Base-by-base conservation (phyloP, 1,284 basidiomycete species). In the Anthracocystis walkeri region DNA sequence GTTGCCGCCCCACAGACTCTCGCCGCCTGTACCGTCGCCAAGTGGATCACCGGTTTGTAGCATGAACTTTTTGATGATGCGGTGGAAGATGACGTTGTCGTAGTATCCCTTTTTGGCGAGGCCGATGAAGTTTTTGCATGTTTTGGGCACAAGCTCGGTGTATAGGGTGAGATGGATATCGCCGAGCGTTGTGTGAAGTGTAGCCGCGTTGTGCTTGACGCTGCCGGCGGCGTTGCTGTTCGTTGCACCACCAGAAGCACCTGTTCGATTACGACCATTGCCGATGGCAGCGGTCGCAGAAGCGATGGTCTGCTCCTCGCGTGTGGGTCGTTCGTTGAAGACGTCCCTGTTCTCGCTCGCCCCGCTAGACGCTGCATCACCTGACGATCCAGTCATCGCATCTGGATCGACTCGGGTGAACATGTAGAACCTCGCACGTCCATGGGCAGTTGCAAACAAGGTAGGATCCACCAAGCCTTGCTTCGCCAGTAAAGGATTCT, bases 41-140 rank as follows among this genome's bases (percentile, higher is more conserved):
- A 97, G 87, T 1, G 97, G 97, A 82, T 99, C 96, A 40, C 97
- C 96, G 2, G 95, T 97, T 88, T 99, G 96, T 57, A 99, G 91
- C 97, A 99, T 99, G 84, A 99, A 99, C 87, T 99, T 99, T 75
- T 93, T 90, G 84, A 99, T 99, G 74, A 99, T 93, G 66, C 97
- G 92, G 86, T 99, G 97, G 89, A 99, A 98, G 82, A 98, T 90
- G 58, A 97, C 89, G 21, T 92, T 91, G 85, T 99, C 95, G 85
- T 93, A 99, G 87, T 94, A 99, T 1, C 93, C 91, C 80, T 91
- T 94, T 77, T 91, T 89, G n/a, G 93, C 90, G 80, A 97, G 93
- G 1, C 93, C 94, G 21, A 95, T 92, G 86, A 99, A 99, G 87
- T 98, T 99, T 87, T 98, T 96, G 45, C 98, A 95, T 0, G 97